Evolutionary conservation across 148 eudicot genomes (phyloP).

Genomic region (Pharnaceum exiguum): DNA sequence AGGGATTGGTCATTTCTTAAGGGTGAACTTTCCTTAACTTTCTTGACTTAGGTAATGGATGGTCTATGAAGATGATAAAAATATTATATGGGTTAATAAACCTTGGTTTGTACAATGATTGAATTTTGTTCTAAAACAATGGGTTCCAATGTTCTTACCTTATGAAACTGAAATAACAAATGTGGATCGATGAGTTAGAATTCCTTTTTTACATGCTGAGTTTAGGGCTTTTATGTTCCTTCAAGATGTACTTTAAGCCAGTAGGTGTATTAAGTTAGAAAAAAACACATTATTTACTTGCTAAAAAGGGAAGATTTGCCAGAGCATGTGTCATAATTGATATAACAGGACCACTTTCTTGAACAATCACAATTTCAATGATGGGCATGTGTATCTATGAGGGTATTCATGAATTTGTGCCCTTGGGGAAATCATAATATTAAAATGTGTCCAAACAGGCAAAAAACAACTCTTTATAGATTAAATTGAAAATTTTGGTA

Average conservation of each 20-base stretch:
- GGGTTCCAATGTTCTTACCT: not conserved
- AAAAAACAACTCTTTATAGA: too few relatives aligned
- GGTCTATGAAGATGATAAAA: not conserved
- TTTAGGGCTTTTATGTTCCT: not conserved
- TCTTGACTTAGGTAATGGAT: not conserved
- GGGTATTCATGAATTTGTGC: not conserved
- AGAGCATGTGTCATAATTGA: too few relatives aligned
- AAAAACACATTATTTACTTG: not conserved
- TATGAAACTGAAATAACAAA: not conserved
- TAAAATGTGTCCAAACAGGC: not conserved
- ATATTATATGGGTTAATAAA: not conserved
- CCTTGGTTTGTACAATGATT: not conserved
- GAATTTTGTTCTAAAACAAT: not conserved
- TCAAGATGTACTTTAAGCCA: not conserved
- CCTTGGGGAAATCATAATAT: not conserved
- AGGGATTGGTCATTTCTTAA: not conserved
- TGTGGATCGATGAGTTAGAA: not conserved
- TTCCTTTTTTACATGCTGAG: not conserved
- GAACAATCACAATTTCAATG: not conserved
- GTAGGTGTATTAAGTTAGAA: not conserved
- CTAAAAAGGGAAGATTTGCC: not conserved
- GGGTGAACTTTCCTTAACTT: not conserved
- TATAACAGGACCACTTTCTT: too few relatives aligned
- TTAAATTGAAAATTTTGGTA: too few relatives aligned
- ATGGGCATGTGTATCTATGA: not conserved